phyloP scores from a whole-genome alignment of 2,329 filamentous ascomycete genomes.

The Fusarium sublunatum region DNA sequence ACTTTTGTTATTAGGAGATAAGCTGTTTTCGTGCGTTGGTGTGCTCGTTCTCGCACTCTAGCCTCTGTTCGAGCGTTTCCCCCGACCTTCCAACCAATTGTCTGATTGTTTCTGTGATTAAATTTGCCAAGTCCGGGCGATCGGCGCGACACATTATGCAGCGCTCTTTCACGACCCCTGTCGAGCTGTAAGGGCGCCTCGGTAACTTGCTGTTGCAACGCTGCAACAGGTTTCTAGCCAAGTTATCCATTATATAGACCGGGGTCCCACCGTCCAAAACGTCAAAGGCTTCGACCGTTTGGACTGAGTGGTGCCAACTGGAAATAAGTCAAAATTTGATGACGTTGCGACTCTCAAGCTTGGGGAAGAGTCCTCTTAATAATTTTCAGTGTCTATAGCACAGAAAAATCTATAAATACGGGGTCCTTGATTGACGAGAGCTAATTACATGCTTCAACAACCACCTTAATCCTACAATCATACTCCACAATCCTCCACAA shows the following conservation, averaged over 20 bases:
- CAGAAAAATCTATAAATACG: slow-evolving; percentile 26
- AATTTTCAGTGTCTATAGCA: slow-evolving; percentile 2
- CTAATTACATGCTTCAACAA: not conserved
- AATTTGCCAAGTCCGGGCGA: slow-evolving; percentile 2
- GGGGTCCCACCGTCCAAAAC: slow-evolving; percentile 26
- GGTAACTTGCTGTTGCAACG: slow-evolving; percentile 31
- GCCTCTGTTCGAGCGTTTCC: slow-evolving; percentile 22
- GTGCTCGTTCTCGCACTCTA: slow-evolving; percentile 17
- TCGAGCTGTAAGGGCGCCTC: slow-evolving; percentile 17
- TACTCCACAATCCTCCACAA: slow-evolving; percentile 22
- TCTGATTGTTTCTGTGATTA: not conserved
- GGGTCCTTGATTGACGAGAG: not conserved
- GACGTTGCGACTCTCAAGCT: slow-evolving; percentile 20
- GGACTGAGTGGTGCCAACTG: not conserved
- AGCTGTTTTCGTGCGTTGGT: slow-evolving; percentile 3
- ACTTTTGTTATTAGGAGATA: not conserved
- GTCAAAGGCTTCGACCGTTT: slow-evolving; percentile 22
- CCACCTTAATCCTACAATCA: not conserved
- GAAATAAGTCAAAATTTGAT: slow-evolving; percentile 15
- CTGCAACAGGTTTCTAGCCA: slow-evolving; percentile 32
- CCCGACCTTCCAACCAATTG: slow-evolving; percentile 26
- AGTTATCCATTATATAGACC: slow-evolving; percentile 24
- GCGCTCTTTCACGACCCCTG: slow-evolving; percentile 17
- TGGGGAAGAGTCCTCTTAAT: slow-evolving; percentile 3
- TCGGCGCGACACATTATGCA: slow-evolving; percentile 25